phyloP scores from a whole-genome alignment of 495 filamentous ascomycete genomes.

The Trichocladium antarcticum region DNA sequence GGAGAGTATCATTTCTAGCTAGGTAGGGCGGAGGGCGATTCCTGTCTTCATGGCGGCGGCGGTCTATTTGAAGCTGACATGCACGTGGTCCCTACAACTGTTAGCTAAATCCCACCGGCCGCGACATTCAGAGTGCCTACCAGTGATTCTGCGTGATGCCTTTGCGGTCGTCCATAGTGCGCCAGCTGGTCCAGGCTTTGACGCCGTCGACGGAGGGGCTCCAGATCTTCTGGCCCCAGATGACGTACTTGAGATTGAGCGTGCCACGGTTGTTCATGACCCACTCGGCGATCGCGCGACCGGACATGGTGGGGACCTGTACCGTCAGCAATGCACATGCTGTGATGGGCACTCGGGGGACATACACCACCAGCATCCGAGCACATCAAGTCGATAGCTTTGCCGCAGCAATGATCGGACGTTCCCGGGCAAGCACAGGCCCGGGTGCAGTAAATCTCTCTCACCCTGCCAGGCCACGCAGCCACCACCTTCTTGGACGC shows the following conservation, averaged over 20 bases:
- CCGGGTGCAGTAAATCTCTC: slow-evolving; percentile 29
- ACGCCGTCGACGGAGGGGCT: slow-evolving; percentile 24
- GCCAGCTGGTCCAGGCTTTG: slow-evolving; percentile 30
- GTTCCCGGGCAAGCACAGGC: slow-evolving; percentile 22
- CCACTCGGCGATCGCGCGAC: slow-evolving; percentile 36
- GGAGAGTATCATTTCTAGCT: slow-evolving; percentile 43
- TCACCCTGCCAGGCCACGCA: slow-evolving; percentile 26
- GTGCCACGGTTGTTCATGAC: slow-evolving; percentile 31
- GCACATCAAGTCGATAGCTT: slow-evolving; percentile 37
- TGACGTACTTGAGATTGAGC: slow-evolving; percentile 37
- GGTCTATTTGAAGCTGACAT: slow-evolving; percentile 8
- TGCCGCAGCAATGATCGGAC: slow-evolving; percentile 34
- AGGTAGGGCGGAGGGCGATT: slow-evolving; percentile 9
- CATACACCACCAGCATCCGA: slow-evolving; percentile 30
- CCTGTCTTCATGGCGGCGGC: no score
- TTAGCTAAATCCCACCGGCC: no score
- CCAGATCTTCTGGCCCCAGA: slow-evolving; percentile 42
- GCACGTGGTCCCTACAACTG: slow-evolving; percentile 2
- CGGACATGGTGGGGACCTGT: slow-evolving; percentile 19
- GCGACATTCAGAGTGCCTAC: no score
- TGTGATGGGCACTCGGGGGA: neutral
- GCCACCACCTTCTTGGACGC: slow-evolving; percentile 28
- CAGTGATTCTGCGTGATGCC: slow-evolving; percentile 32
- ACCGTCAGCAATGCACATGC: neutral
- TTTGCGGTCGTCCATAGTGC: slow-evolving; percentile 33